Conservation (phyloP, 805 yeast species). For the Clavispora fructus region DNA sequence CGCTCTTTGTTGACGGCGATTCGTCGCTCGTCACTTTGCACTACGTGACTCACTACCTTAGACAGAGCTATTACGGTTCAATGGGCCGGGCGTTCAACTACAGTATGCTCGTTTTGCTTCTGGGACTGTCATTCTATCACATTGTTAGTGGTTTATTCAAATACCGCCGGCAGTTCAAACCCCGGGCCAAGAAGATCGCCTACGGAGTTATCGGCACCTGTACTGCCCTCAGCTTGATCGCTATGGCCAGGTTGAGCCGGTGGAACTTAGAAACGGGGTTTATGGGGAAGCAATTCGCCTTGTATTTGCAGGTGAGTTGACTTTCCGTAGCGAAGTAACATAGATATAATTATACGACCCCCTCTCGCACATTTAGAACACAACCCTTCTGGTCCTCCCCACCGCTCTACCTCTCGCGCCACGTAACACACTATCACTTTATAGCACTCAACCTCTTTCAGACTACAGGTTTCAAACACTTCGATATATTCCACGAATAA, state of each 20-base stretch:
- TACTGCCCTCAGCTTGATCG: slow-evolving; percentile 31
- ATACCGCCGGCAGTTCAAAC: slow-evolving; percentile 37
- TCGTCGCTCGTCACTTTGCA: slow-evolving; percentile 50
- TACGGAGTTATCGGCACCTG: slow-evolving; percentile 36
- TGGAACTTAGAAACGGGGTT: slow-evolving; percentile 22
- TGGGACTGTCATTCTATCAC: slow-evolving; percentile 43
- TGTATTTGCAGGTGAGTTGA: slow-evolving; percentile 16
- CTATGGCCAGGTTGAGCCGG: slow-evolving; percentile 26
- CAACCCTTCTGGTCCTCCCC: no score
- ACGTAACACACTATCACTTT: no score
- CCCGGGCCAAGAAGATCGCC: slow-evolving; percentile 39
- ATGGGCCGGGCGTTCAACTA: slow-evolving; percentile 10
- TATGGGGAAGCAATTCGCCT: slow-evolving; percentile 24
- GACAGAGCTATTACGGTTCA: slow-evolving; percentile 8
- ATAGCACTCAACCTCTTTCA: no score
- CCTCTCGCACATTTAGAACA: no score
- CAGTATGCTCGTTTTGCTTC: slow-evolving; percentile 12
- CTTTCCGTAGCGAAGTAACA: background rate
- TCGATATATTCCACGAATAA: background rate
- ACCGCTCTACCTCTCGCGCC: no score
- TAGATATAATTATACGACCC: no score
- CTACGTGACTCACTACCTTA: slow-evolving; percentile 36
- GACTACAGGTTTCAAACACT: background rate
- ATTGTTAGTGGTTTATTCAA: slow-evolving; percentile 47
- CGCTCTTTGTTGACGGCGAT: slow-evolving; percentile 59